Evolutionary conservation across 2,329 filamentous ascomycete species (phyloP).

Genomic region (Aspergillus fijiensis): DNA sequence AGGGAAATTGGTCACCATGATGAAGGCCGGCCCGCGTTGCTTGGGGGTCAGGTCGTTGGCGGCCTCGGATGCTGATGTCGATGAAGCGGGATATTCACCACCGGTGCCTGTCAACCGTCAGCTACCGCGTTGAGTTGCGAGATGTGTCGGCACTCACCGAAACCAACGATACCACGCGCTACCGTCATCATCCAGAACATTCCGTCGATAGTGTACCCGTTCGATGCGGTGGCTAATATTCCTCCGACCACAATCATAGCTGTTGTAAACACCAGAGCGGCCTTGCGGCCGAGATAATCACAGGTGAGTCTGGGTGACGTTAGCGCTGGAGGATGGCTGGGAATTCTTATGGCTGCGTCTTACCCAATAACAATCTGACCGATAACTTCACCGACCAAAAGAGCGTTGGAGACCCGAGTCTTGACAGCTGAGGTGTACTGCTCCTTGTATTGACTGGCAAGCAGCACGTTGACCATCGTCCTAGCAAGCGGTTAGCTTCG

Average conservation of each 20-base stretch:
- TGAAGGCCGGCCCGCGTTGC: conserved; percentile 1
- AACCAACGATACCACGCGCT: conserved; percentile 1
- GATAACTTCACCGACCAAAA: neutral
- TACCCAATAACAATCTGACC: conserved; percentile 5
- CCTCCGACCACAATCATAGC: conserved; percentile 2
- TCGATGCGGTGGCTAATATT: conserved; percentile 1
- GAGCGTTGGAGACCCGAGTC: conserved; percentile 5
- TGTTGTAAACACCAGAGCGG: conserved; percentile 1
- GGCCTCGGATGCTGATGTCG: conserved; percentile 1
- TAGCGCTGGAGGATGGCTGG: neutral
- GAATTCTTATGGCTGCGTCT: neutral
- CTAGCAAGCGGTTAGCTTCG: neutral
- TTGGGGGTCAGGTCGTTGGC: conserved; percentile 2
- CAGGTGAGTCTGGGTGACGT: neutral
- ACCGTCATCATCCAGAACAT: conserved; percentile 9
- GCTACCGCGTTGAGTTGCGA: neutral
- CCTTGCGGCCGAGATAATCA: conserved; percentile 2
- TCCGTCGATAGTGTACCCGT: conserved; percentile 1
- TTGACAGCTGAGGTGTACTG: neutral
- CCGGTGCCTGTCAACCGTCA: neutral
- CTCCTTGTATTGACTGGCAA: conserved; percentile 2
- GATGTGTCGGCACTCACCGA: neutral
- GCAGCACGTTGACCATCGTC: conserved; percentile 4
- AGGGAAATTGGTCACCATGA: conserved; percentile 6
- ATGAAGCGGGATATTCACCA: conserved; percentile 5